Evolutionary conservation across 192 early-diverging fungal species (phyloP).

Genomic region (Podila minutissima): DNA sequence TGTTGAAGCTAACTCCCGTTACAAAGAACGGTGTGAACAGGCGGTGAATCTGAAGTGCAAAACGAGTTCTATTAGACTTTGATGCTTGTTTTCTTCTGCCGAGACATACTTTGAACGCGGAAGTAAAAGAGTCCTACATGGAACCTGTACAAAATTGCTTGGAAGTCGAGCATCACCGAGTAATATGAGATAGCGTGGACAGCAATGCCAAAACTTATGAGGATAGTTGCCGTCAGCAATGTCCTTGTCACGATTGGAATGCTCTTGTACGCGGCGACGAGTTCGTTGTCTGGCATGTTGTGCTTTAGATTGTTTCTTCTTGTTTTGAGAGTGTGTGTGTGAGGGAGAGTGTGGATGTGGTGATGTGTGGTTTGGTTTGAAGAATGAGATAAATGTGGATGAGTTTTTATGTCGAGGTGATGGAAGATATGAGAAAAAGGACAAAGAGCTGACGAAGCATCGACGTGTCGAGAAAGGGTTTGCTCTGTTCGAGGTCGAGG

Average conservation of each 20-base stretch:
- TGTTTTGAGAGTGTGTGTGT: background rate
- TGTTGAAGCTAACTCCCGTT: constrained; percentile 60
- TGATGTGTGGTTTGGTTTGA: background rate
- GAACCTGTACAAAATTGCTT: constrained; percentile 59
- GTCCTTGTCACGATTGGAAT: constrained; percentile 70
- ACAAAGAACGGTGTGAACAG: constrained; percentile 75
- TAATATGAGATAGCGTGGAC: constrained; percentile 50
- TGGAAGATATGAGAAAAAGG: too few species aligned
- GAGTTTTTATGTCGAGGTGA: too few species aligned
- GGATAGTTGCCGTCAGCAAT: constrained; percentile 61
- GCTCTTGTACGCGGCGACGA: constrained; percentile 58
- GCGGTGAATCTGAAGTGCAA: constrained; percentile 72
- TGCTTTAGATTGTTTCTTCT: background rate
- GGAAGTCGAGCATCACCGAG: constrained; percentile 65
- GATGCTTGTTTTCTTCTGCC: background rate
- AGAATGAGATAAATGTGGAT: too few species aligned
- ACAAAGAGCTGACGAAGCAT: too few species aligned
- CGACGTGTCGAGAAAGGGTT: too few species aligned
- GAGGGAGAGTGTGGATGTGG: background rate
- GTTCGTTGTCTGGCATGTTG: constrained; percentile 58
- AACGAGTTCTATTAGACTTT: too few species aligned
- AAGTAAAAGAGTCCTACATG: constrained; percentile 56
- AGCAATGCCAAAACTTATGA: constrained; percentile 53
- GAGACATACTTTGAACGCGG: background rate
- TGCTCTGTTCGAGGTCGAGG: too few species aligned